These are phyloP conservation scores for Verticillium klebahnii DNA, from an alignment of 2,329 filamentous ascomycete genomes.

Conservation along the genomic window DNA sequence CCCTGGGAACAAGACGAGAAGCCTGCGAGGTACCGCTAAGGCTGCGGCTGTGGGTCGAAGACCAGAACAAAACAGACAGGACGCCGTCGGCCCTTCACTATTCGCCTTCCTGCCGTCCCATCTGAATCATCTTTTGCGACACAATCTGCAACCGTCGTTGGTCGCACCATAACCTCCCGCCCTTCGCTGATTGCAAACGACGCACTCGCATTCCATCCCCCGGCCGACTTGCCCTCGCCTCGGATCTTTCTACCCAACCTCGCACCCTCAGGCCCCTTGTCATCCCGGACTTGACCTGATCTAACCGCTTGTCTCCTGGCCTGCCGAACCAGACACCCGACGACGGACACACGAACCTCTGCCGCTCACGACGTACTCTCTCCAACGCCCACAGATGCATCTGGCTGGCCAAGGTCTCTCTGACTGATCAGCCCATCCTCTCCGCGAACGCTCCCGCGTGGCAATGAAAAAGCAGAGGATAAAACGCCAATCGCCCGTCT, in stretches of 20 bases:
- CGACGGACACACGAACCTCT: neutral
- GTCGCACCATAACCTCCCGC: neutral
- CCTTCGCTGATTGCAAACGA: neutral
- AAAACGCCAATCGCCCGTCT: slow-evolving; percentile 38
- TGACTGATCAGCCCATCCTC: neutral
- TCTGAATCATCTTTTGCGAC: neutral
- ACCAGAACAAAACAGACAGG: neutral
- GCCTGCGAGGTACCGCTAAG: neutral
- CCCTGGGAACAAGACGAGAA: neutral
- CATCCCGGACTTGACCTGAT: neutral
- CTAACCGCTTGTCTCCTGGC: neutral
- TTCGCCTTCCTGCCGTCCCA: neutral
- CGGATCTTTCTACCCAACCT: neutral
- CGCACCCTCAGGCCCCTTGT: neutral
- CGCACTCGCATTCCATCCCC: neutral
- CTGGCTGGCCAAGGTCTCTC: neutral
- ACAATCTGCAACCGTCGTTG: neutral
- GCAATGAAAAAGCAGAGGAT: slow-evolving; percentile 43
- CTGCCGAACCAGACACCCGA: neutral
- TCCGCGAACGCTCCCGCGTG: slow-evolving; percentile 7
- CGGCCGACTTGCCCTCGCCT: neutral
- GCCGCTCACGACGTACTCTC: neutral
- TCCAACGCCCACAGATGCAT: neutral
- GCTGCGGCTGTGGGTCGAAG: neutral
- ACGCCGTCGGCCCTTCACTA: neutral